Evolutionary conservation across 768 basidiomycete genomes (phyloP).

Genomic region (Mycena vitilis): DNA sequence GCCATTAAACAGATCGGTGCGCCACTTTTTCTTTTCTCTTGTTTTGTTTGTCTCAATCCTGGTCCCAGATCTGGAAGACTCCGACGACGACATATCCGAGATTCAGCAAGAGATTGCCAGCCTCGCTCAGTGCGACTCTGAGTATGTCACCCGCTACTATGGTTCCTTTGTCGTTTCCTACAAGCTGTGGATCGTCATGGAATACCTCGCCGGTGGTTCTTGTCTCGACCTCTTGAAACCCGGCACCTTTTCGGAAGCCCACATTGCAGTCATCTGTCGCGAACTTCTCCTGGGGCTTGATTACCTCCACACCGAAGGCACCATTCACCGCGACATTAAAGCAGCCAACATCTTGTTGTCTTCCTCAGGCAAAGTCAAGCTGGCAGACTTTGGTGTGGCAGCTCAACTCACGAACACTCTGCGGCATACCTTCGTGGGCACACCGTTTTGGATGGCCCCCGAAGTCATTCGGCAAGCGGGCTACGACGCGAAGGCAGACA

Average conservation of each 20-base stretch:
- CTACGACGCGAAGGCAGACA: conserved; percentile 95
- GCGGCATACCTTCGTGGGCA: conserved; percentile 97
- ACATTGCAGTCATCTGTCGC: conserved; percentile 94
- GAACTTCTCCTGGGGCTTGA: conserved; percentile 94
- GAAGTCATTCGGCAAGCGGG: conserved; percentile 98
- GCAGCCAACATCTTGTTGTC: conserved; percentile 96
- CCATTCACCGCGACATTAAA: conserved; percentile 99
- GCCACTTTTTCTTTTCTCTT: conserved; percentile 40
- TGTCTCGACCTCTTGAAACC: conserved; percentile 96
- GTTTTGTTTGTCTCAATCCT: conserved; percentile 24
- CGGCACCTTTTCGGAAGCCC: conserved; percentile 89
- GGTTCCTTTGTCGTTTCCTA: conserved; percentile 97
- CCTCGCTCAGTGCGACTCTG: conserved; percentile 94
- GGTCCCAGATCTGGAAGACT: conserved; percentile 89
- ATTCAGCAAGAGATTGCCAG: conserved; percentile 99
- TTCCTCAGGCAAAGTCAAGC: conserved; percentile 92
- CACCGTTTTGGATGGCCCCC: conserved; percentile 98
- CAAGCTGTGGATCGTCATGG: conserved; percentile 99
- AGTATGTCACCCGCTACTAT: conserved; percentile 96
- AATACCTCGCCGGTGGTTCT: conserved; percentile 98
- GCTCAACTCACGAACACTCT: conserved; percentile 95
- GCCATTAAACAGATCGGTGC: conserved; percentile 98
- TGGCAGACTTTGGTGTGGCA: conserved; percentile 98
- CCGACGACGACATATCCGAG: conserved; percentile 98
- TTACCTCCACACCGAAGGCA: conserved; percentile 95